phyloP scores from a whole-genome alignment of 371 early-diverging fungal species.

The Blyttiomyces sp. region DNA sequence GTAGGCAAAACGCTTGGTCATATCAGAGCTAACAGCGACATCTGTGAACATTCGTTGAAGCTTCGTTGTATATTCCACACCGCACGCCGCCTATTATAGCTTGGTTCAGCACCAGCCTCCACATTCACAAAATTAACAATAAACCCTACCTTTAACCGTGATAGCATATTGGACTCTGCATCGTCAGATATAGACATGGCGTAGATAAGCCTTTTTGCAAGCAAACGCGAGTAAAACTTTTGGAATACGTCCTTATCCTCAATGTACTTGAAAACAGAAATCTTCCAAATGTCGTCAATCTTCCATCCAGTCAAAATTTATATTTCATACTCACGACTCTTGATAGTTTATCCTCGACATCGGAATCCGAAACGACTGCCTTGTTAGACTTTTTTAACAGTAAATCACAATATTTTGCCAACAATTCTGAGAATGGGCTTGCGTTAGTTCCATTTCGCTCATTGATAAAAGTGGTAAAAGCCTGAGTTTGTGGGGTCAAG shows the following conservation, averaged over 20 bases:
- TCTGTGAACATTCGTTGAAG: constrained; percentile 89
- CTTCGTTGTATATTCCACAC: constrained; percentile 85
- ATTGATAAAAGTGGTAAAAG: neutral
- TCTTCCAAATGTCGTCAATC: constrained; percentile 17
- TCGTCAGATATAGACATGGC: constrained; percentile 46
- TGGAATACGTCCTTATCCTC: constrained; percentile 63
- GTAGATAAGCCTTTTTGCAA: constrained; percentile 51
- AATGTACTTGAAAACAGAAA: constrained; percentile 54
- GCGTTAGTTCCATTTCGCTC: neutral
- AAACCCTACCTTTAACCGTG: constrained; percentile 39
- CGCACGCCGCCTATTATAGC: constrained; percentile 55
- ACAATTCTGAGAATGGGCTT: constrained; percentile 57
- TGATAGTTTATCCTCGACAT: constrained; percentile 54
- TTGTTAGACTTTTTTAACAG: constrained; percentile 66
- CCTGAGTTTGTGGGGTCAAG: neutral
- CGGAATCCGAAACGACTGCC: constrained; percentile 40
- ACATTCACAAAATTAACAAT: constrained; percentile 1
- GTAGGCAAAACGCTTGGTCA: constrained; percentile 62
- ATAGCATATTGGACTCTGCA: constrained; percentile 44
- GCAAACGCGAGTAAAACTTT: constrained; percentile 51
- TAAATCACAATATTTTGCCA: constrained; percentile 79
- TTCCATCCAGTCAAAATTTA: neutral
- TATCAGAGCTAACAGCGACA: constrained; percentile 71
- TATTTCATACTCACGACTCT: constrained; percentile 27
- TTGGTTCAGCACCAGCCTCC: neutral